These are phyloP conservation scores for Croton setiger DNA, from an alignment of 441 rosid species.

Conservation along the genomic window DNA sequence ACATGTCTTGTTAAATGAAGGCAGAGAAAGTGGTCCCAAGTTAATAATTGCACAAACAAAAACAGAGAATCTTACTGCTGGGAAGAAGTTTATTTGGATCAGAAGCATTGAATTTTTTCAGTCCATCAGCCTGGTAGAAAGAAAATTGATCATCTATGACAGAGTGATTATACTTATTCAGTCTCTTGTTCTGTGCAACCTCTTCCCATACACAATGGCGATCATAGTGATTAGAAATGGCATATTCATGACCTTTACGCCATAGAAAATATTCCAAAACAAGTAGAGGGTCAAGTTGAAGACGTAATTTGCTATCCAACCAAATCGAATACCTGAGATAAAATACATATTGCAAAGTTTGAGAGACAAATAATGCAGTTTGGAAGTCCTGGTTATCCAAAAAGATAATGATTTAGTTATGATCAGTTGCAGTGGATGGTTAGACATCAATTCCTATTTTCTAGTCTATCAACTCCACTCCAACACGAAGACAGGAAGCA, in stretches of 20 bases:
- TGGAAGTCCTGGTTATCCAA: conserved; percentile 6
- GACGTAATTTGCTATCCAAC: conserved; percentile 97
- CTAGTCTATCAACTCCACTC: neutral
- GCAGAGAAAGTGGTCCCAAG: neutral
- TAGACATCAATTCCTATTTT: neutral
- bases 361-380: neutral
- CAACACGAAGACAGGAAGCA: neutral
- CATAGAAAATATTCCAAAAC: conserved; percentile 89
- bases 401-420: neutral
- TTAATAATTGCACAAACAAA: neutral
- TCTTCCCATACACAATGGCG: conserved; percentile 95
- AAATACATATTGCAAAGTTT: conserved; percentile 6
- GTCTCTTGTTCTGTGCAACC: conserved; percentile 76
- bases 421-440: neutral
- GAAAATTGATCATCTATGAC: conserved; percentile 73
- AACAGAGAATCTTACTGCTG: conserved; percentile 54
- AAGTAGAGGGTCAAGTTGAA: conserved; percentile 80
- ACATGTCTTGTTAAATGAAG: conserved; percentile 4
- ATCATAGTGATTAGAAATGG: conserved; percentile 93
- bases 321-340: conserved; percentile 87
- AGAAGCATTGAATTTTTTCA: conserved; percentile 57
- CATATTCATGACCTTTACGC: conserved; percentile 93
- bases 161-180: conserved; percentile 85
- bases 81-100: conserved; percentile 84
- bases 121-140: conserved; percentile 78